phyloP scores from a whole-genome alignment of 2,329 filamentous ascomycete species.

The Aspergillus ibericus region DNA sequence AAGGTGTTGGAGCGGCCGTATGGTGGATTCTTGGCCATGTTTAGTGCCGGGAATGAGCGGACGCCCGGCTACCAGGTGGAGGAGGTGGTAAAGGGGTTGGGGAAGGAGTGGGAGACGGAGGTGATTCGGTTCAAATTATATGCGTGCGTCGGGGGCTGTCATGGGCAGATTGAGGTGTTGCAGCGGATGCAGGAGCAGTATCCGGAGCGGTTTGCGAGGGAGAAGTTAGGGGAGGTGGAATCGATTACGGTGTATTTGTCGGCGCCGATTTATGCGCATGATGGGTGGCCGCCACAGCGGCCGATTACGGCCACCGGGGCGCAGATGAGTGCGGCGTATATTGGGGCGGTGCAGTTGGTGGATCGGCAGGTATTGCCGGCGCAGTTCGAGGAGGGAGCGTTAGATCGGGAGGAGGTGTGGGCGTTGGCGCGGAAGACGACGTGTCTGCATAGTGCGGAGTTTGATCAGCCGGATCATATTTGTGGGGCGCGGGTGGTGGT shows the following conservation, averaged over 20 bases:
- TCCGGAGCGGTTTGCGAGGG: not conserved
- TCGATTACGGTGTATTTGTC: not conserved
- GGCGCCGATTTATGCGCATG: not conserved
- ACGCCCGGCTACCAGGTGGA: not conserved
- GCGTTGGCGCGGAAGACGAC: not conserved
- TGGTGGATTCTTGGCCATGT: slow-evolving; percentile 44
- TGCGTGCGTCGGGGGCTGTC: not conserved
- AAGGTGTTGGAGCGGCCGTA: slow-evolving; percentile 44
- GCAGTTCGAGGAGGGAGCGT: not conserved
- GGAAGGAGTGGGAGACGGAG: not conserved
- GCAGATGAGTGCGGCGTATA: slow-evolving; percentile 10
- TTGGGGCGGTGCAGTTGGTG: slow-evolving; percentile 5
- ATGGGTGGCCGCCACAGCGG: not conserved
- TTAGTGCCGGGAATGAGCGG: slow-evolving; percentile 27
- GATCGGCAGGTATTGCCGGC: not conserved
- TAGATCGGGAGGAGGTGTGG: slow-evolving; percentile 4
- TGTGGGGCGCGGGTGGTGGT: not conserved
- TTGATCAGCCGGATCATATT: not conserved
- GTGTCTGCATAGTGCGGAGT: not conserved
- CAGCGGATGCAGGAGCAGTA: not conserved
- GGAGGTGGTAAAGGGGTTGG: not conserved
- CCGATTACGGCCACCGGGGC: slow-evolving; percentile 6
- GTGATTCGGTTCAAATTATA: not conserved
- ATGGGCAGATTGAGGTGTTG: not conserved
- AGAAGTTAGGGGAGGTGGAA: not conserved